A percentile compares a stretch with the other conserved stretches of the same genome.
Evolutionary conservation across 2,329 filamentous ascomycete species (phyloP).

Genomic region (Aspergillus sp.): DNA sequence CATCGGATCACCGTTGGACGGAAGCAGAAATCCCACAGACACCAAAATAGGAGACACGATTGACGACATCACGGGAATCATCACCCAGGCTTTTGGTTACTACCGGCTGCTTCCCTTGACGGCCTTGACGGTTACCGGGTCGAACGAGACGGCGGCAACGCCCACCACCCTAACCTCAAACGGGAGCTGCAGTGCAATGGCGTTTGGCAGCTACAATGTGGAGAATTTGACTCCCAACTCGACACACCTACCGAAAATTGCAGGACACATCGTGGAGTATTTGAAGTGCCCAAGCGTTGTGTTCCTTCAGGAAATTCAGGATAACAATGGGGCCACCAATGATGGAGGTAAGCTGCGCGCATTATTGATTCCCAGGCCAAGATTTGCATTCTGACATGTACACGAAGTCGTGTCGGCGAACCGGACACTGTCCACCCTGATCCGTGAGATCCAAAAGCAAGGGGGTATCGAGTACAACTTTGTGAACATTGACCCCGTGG

Average conservation of each 20-base stretch:
- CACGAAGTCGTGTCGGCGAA: slow-evolving; percentile 50
- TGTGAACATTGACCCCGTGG: slow-evolving; percentile 57
- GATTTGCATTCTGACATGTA: neutral
- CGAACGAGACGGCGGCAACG: slow-evolving; percentile 47
- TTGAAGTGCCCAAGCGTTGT: slow-evolving; percentile 63
- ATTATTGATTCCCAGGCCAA: neutral
- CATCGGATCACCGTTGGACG: slow-evolving; percentile 64
- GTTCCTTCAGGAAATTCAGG: slow-evolving; percentile 70
- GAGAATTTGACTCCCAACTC: slow-evolving; percentile 63
- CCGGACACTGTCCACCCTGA: slow-evolving; percentile 57
- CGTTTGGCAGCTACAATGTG: slow-evolving; percentile 66
- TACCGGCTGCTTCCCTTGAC: slow-evolving; percentile 67
- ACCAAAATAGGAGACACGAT: slow-evolving; percentile 65
- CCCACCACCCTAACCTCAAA: slow-evolving; percentile 48
- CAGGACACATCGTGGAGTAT: slow-evolving; percentile 63
- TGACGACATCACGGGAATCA: slow-evolving; percentile 65
- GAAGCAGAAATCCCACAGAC: slow-evolving; percentile 56
- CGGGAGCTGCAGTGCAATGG: slow-evolving; percentile 59
- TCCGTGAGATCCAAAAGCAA: slow-evolving; percentile 49
- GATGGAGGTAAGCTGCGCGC: slow-evolving; percentile 47
- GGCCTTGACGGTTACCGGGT: slow-evolving; percentile 48
- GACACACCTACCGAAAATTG: slow-evolving; percentile 56
- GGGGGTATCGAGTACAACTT: slow-evolving; percentile 57
- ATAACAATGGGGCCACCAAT: slow-evolving; percentile 61
- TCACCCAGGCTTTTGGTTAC: slow-evolving; percentile 65